These are phyloP conservation scores for Corallochytrium limacisporum DNA, from an alignment of 78 protist species.

Conservation along the genomic window DNA sequence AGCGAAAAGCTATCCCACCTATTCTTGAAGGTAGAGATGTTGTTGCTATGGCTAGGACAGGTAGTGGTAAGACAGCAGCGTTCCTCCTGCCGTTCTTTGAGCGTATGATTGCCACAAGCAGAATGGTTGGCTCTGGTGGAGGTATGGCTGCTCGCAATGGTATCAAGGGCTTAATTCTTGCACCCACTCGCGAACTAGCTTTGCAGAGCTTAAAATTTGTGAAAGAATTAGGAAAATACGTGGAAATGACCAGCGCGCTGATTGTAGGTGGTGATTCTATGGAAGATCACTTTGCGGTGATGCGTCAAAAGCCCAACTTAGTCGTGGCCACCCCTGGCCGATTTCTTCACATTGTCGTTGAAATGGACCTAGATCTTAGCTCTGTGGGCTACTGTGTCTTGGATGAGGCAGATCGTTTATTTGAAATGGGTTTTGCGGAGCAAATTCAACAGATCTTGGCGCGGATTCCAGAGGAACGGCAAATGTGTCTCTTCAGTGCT, in stretches of 20 bases:
- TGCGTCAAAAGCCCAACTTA: conserved; percentile 85
- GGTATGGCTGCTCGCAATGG: conserved; percentile 24
- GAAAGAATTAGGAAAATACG: conserved; percentile 46
- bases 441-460: conserved; percentile 69
- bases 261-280: conserved; percentile 92
- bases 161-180: conserved; percentile 69
- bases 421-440: conserved; percentile 90
- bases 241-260: conserved; percentile 39
- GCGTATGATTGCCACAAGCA: conserved; percentile 30
- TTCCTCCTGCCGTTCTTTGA: conserved; percentile 84
- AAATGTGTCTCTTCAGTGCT: conserved; percentile 87
- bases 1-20: conserved; percentile 76
- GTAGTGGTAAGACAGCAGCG: conserved; percentile 98
- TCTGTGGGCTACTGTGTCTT: conserved; percentile 67
- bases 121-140: background rate
- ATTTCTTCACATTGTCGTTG: conserved; percentile 67
- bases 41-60: conserved; percentile 98
- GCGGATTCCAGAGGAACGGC: conserved; percentile 53
- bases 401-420: conserved; percentile 97
- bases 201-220: conserved; percentile 74
- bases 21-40: conserved; percentile 71
- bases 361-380: conserved; percentile 51
- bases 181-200: conserved; percentile 99
- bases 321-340: conserved; percentile 98
- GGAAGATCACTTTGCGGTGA: conserved; percentile 63